Percentiles rank a stretch among this genome's conserved stretches.
Conservation (phyloP, 176 grass and related monocot genomes). For the Canna indica region DNA sequence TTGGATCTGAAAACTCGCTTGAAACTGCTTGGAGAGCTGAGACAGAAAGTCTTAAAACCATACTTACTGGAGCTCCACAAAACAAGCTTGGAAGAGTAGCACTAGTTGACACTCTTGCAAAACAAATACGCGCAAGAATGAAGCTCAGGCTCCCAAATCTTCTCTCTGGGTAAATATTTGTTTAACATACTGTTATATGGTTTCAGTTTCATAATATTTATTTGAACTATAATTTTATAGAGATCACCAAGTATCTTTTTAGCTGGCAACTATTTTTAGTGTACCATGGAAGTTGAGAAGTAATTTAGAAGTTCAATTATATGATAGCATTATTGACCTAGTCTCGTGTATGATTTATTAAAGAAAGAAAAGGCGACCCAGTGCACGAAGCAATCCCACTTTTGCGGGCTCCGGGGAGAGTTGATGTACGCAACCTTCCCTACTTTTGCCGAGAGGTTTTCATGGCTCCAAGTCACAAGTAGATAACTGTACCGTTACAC, state of each 20-base stretch:
- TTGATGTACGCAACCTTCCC: too few relatives aligned
- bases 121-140: conserved; percentile 57
- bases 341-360: background rate
- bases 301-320: background rate
- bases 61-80: conserved; percentile 47
- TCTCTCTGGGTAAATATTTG: conserved; percentile 48
- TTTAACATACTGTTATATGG: background rate
- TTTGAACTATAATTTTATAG: background rate
- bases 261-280: background rate
- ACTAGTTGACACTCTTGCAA: conserved; percentile 67
- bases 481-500: too few relatives aligned
- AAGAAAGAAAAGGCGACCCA: too few relatives aligned
- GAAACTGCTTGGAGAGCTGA: conserved; percentile 70
- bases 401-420: too few relatives aligned
- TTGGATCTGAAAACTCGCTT: conserved; percentile 44
- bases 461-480: too few relatives aligned
- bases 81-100: conserved; percentile 60
- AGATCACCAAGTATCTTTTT: background rate
- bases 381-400: too few relatives aligned
- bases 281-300: background rate
- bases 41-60: conserved; percentile 55
- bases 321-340: too few relatives aligned
- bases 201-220: background rate
- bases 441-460: too few relatives aligned
- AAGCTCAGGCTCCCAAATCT: conserved; percentile 56